phyloP scores from a whole-genome alignment of 306 rosid species.

The Albizia julibrissin region DNA sequence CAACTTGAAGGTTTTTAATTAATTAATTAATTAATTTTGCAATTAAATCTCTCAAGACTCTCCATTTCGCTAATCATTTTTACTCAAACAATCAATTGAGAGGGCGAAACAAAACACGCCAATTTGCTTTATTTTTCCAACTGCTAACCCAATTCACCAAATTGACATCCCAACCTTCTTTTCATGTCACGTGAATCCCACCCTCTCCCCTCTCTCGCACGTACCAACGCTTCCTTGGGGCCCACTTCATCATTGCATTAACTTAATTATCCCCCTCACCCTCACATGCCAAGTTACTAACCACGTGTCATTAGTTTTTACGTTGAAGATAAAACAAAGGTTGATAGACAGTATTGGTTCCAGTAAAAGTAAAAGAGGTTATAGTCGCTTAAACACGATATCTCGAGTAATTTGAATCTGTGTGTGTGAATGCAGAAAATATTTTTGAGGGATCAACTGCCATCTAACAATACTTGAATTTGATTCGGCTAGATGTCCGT shows the following conservation, averaged over 20 bases:
- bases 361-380: no score
- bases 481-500: no score
- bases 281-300: slow-evolving; percentile 61
- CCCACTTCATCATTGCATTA: slow-evolving; percentile 45
- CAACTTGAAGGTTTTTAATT: slow-evolving; percentile 13
- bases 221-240: slow-evolving; percentile 28
- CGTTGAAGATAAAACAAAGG: not conserved
- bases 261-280: slow-evolving; percentile 38
- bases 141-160: slow-evolving; percentile 52
- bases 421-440: no score
- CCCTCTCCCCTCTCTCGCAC: slow-evolving; percentile 60
- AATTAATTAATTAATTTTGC: not conserved
- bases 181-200: slow-evolving; percentile 78
- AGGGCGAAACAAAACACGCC: slow-evolving; percentile 48
- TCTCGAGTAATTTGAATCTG: no score
- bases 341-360: no score
- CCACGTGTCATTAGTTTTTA: slow-evolving; percentile 42
- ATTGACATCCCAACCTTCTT: slow-evolving; percentile 67
- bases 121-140: slow-evolving; percentile 46
- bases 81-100: slow-evolving; percentile 46
- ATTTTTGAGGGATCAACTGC: no score
- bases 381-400: no score
- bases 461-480: no score
- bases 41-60: slow-evolving; percentile 18
- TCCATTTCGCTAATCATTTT: slow-evolving; percentile 32